Evolutionary conservation across 2,329 filamentous ascomycete species (phyloP).

Genomic region (Thelonectria olida): DNA sequence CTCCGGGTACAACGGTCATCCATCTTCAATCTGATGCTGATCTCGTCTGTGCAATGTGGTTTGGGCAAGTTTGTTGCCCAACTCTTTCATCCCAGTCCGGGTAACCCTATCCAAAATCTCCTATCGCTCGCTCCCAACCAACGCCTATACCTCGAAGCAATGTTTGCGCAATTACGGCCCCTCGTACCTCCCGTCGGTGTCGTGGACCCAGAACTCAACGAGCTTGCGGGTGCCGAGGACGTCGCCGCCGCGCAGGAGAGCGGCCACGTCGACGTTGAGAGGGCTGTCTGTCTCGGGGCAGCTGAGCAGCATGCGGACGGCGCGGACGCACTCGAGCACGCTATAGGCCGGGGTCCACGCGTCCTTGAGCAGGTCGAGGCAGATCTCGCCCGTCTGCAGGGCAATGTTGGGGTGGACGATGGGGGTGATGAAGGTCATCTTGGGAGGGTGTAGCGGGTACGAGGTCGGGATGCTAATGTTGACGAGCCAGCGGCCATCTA

Average conservation of each 20-base stretch:
- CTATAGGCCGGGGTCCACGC: conserved; percentile 90
- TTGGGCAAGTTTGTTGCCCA: no score
- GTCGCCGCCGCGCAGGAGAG: conserved; percentile 75
- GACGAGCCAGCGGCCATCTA: conserved; percentile 84
- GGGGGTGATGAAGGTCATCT: conserved; percentile 82
- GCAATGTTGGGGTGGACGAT: conserved; percentile 85
- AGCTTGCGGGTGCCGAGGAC: conserved; percentile 72
- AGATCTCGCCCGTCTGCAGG: conserved; percentile 84
- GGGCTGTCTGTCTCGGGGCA: conserved; percentile 78
- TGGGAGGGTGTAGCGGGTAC: conserved; percentile 83
- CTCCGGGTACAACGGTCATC: conserved; percentile 24
- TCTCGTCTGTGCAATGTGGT: background rate
- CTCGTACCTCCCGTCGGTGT: conserved; percentile 48
- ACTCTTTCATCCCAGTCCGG: no score
- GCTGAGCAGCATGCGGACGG: conserved; percentile 71
- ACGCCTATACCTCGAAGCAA: background rate
- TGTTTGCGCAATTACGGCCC: conserved; percentile 48
- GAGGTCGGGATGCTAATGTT: conserved; percentile 76
- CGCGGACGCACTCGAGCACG: conserved; percentile 77
- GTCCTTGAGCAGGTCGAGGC: conserved; percentile 83
- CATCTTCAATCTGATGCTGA: background rate
- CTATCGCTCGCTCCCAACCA: background rate
- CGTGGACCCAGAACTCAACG: conserved; percentile 74
- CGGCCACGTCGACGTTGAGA: conserved; percentile 81
- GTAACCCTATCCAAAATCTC: background rate